phyloP scores from a whole-genome alignment of 805 yeast species.

The Lipomyces kockii region DNA sequence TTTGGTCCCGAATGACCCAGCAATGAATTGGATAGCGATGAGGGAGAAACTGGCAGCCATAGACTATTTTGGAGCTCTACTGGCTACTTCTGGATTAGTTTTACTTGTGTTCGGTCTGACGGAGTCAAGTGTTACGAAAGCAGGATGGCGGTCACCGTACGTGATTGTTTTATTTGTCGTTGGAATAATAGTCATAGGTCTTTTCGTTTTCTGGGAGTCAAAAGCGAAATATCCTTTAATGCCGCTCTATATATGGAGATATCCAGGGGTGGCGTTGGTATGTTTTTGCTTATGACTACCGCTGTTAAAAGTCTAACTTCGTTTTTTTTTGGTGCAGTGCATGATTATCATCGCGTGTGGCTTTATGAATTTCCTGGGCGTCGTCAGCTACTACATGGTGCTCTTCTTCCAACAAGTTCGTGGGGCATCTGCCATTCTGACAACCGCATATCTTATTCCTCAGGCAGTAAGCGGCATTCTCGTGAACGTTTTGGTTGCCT shows the following conservation, averaged over 20 bases:
- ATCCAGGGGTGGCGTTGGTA: constrained; percentile 49
- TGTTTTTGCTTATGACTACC: background rate
- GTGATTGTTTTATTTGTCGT: constrained; percentile 52
- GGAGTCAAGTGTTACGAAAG: constrained; percentile 49
- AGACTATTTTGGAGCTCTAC: constrained; percentile 53
- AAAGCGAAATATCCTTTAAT: constrained; percentile 50
- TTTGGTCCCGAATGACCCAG: constrained; percentile 48
- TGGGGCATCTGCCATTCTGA: constrained; percentile 48
- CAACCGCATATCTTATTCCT: constrained; percentile 53
- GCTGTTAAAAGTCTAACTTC: background rate
- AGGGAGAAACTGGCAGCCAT: constrained; percentile 48
- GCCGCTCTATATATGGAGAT: constrained; percentile 53
- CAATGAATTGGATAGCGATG: constrained; percentile 36
- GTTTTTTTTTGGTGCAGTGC: constrained; percentile 15
- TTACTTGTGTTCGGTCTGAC: constrained; percentile 53
- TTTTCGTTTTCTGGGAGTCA: constrained; percentile 50
- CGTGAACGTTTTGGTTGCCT: constrained; percentile 54
- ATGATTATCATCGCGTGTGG: constrained; percentile 48
- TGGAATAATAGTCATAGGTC: constrained; percentile 47
- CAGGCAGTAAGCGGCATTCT: constrained; percentile 51
- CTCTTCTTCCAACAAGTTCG: constrained; percentile 52
- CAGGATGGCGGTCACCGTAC: constrained; percentile 54
- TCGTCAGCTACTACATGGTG: constrained; percentile 48
- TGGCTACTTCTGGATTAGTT: constrained; percentile 50
- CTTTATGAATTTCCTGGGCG: constrained; percentile 53